Evolutionary conservation across 257 asterid genomes (phyloP).

Genomic region (Nicotiana attenuata): DNA sequence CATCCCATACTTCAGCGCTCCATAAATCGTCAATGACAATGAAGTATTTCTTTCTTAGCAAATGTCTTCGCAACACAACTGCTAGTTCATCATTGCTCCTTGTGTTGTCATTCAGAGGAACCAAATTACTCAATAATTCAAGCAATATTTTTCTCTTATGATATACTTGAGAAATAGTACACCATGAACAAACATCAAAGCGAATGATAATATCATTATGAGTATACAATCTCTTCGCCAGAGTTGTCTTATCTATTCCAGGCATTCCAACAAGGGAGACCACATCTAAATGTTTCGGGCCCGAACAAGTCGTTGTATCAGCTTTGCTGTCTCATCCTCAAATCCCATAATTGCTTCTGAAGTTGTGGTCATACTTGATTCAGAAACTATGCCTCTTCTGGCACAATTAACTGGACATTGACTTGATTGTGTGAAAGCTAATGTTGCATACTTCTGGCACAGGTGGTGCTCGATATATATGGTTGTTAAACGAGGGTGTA

Average conservation of each 20-base stretch:
- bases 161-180: slow-evolving; percentile 5
- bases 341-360: slow-evolving; percentile 1
- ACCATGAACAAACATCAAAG: neutral
- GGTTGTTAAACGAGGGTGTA: neutral
- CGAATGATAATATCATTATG: neutral
- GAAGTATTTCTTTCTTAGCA: neutral
- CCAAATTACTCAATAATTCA: neutral
- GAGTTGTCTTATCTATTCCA: neutral
- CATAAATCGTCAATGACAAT: slow-evolving; percentile 8
- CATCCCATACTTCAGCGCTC: neutral
- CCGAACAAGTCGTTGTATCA: neutral
- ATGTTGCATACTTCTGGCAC: neutral
- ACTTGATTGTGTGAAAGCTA: neutral
- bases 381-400: neutral
- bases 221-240: neutral
- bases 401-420: neutral
- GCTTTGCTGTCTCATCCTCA: neutral
- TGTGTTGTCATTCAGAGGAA: neutral
- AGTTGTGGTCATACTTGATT: neutral
- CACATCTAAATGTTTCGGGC: neutral
- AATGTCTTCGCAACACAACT: neutral
- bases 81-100: neutral
- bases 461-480: neutral
- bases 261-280: neutral
- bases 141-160: neutral